These are phyloP conservation scores for Ustilago hordei DNA, from an alignment of 1,284 basidiomycete genomes.

Conservation along the genomic window DNA sequence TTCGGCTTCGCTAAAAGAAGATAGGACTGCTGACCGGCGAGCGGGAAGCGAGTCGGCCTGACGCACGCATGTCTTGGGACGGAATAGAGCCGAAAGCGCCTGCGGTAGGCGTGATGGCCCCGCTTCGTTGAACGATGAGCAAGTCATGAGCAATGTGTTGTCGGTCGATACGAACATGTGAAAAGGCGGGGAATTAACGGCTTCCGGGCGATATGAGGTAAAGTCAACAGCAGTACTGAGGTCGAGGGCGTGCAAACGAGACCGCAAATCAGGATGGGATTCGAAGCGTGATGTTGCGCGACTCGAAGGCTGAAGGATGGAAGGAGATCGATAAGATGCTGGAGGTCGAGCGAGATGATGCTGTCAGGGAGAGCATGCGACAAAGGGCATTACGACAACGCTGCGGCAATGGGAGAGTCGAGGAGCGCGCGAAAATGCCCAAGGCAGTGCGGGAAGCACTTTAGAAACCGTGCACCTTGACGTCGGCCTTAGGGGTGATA, in stretches of 20 bases:
- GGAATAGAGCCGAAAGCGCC: constrained; percentile 1
- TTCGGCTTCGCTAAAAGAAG: neutral
- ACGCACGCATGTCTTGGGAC: neutral
- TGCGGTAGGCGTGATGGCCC: constrained; percentile 34
- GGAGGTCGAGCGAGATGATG: constrained; percentile 10
- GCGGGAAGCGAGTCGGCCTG: neutral
- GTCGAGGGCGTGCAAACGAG: neutral
- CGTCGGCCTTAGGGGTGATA: constrained; percentile 64
- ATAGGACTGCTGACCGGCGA: neutral
- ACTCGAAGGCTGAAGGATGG: neutral
- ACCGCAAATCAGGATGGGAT: neutral
- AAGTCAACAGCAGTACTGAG: neutral
- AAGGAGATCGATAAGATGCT: constrained; percentile 2
- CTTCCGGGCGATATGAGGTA: too few relatives aligned
- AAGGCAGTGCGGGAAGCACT: neutral
- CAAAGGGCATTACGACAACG: constrained; percentile 30
- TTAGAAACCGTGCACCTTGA: constrained; percentile 70
- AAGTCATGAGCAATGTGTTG: neutral
- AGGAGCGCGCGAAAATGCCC: neutral
- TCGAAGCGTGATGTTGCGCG: neutral
- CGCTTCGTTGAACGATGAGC: constrained; percentile 10
- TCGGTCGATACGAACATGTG: neutral
- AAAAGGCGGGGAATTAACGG: too few relatives aligned
- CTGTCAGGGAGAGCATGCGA: constrained; percentile 23
- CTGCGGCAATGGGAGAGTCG: neutral